Evolutionary conservation across 495 filamentous ascomycete genomes (phyloP).

Genomic region (Penicillium coffeae): DNA sequence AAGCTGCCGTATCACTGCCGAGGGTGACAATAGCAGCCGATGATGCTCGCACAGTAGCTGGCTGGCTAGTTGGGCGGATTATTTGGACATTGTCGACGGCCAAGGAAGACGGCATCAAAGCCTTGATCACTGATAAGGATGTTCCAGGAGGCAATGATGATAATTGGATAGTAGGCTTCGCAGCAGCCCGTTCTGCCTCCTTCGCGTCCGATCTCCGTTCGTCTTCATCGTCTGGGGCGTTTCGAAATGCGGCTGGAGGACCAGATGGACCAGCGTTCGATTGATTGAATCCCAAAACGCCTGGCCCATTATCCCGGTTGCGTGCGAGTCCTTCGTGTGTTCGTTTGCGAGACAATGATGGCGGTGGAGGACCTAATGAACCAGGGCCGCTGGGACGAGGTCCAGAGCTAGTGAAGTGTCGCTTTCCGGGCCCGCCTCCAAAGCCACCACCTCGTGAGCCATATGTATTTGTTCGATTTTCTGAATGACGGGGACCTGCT

Average conservation of each 20-base stretch:
- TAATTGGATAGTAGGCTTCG: conserved; percentile 85
- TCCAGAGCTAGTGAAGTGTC: conserved; percentile 53
- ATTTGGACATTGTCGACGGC: conserved; percentile 76
- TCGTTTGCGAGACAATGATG: conserved; percentile 49
- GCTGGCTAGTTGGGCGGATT: conserved; percentile 56
- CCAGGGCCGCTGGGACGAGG: conserved; percentile 68
- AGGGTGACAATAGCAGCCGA: conserved; percentile 80
- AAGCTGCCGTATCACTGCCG: conserved; percentile 76
- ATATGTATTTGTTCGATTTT: conserved; percentile 29
- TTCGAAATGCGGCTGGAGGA: conserved; percentile 45
- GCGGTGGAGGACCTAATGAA: conserved; percentile 62
- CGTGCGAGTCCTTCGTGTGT: conserved; percentile 45
- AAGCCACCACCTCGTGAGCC: conserved; percentile 40
- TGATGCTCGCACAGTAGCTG: conserved; percentile 67
- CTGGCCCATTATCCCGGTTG: conserved; percentile 39
- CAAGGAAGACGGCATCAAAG: conserved; percentile 63
- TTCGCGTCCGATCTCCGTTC: conserved; percentile 42
- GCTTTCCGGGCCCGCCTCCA: conserved; percentile 42
- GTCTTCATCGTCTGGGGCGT: conserved; percentile 47
- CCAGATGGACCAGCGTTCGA: conserved; percentile 32
- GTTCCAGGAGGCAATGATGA: conserved; percentile 58
- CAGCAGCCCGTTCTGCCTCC: conserved; percentile 66
- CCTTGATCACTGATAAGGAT: conserved; percentile 69
- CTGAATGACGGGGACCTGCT: conserved; percentile 31
- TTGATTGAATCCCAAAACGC: conserved; percentile 56